A percentile compares a stretch with the other conserved stretches of the same genome.
Evolutionary conservation across 148 eudicot species (phyloP).

Genomic region (Dysphania ambrosioides): DNA sequence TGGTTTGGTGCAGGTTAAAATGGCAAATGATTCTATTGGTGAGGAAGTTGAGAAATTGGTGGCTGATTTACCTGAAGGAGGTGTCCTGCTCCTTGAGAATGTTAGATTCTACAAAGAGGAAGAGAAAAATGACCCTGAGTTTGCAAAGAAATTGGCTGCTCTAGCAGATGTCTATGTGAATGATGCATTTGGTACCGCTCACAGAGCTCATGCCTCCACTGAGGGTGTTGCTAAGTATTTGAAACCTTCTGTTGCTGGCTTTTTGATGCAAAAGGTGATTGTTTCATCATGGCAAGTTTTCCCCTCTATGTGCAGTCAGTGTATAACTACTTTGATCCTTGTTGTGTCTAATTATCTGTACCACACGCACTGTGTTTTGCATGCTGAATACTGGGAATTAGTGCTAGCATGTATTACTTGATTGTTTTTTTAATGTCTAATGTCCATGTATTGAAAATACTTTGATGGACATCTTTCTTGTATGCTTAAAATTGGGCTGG

Average conservation of each 20-base stretch:
- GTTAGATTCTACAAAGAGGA: slow-evolving; percentile 88
- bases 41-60: slow-evolving; percentile 70
- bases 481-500: no score
- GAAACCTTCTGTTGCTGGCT: slow-evolving; percentile 84
- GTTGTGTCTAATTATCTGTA: no score
- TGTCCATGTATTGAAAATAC: no score
- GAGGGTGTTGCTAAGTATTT: no score
- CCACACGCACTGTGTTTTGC: no score
- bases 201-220: slow-evolving; percentile 89
- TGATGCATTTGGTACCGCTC: slow-evolving; percentile 84
- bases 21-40: slow-evolving; percentile 76
- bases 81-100: slow-evolving; percentile 81
- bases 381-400: no score
- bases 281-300: background rate
- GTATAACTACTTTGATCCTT: no score
- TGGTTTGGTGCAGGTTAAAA: slow-evolving; percentile 50
- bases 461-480: no score
- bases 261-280: slow-evolving; percentile 77
- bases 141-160: slow-evolving; percentile 74
- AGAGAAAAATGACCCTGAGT: slow-evolving; percentile 86
- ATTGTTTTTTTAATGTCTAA: no score
- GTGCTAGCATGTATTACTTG: no score
- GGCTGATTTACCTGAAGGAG: no score
- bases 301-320: background rate
- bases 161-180: slow-evolving; percentile 79